Conservation (phyloP, 257 asterid genomes). For the Thymus quinquecostatus region DNA sequence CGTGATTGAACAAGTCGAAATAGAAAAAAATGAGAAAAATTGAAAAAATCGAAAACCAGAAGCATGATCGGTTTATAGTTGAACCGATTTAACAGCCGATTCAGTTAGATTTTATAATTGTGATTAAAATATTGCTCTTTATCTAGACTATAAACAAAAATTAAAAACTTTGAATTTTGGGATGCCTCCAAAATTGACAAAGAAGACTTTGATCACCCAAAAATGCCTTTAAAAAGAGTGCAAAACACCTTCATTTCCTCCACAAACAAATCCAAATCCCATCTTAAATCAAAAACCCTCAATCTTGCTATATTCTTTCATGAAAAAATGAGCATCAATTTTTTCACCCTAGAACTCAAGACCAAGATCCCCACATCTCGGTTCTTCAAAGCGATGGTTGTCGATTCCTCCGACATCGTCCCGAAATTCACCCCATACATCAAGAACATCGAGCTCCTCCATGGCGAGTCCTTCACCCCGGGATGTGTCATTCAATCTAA, state of each 20-base stretch:
- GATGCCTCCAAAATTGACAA: not conserved
- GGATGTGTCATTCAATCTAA: constrained; percentile 29
- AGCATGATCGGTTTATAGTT: too few species aligned
- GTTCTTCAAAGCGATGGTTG: constrained; percentile 37
- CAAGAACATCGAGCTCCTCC: constrained; percentile 34
- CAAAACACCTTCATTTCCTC: not conserved
- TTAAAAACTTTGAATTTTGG: not conserved
- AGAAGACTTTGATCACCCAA: not conserved
- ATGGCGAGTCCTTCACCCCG: constrained; percentile 14
- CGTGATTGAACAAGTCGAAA: too few species aligned
- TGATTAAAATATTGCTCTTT: too few species aligned
- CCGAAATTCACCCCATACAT: constrained; percentile 25
- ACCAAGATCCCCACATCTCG: constrained; percentile 30
- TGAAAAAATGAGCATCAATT: constrained; percentile 33
- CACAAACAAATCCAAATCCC: not conserved
- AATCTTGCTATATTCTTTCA: not conserved
- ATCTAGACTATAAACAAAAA: too few species aligned
- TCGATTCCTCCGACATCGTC: constrained; percentile 19
- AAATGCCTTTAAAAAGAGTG: not conserved
- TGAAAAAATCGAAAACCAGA: too few species aligned
- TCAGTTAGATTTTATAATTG: too few species aligned
- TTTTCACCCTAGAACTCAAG: constrained; percentile 32
- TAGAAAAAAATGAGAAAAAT: too few species aligned
- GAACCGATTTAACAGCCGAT: too few species aligned
- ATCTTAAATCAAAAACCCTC: not conserved